Conservation (phyloP, 371 early-diverging fungal species). For the Zopfochytrium polystomum region DNA sequence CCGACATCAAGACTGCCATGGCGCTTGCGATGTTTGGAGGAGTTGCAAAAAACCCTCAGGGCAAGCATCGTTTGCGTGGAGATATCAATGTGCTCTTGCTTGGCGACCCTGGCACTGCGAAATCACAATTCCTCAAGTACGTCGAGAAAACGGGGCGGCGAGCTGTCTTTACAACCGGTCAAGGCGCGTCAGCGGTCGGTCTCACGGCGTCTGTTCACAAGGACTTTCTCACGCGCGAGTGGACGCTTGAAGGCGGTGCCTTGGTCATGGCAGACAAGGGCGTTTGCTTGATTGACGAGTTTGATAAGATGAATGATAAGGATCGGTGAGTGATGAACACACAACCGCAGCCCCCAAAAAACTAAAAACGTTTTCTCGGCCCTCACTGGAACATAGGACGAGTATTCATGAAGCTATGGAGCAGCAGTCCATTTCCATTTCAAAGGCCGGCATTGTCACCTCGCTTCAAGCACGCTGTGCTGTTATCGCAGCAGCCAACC, state of each 20-base stretch:
- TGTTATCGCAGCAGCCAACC: constrained; percentile 98
- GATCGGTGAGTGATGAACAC: constrained; percentile 60
- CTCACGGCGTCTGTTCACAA: constrained; percentile 97
- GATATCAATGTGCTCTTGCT: constrained; percentile 98
- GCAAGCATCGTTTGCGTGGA: constrained; percentile 91
- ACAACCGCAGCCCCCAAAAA: not conserved
- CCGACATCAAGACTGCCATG: constrained; percentile 94
- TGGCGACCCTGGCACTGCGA: constrained; percentile 99
- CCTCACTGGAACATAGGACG: constrained; percentile 50
- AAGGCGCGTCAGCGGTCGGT: constrained; percentile 99
- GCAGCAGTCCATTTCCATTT: constrained; percentile 97
- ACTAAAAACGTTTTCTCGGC: not conserved
- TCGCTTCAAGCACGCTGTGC: constrained; percentile 95
- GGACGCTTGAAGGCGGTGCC: constrained; percentile 99
- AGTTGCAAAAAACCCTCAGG: constrained; percentile 88
- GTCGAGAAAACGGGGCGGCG: constrained; percentile 94
- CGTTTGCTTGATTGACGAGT: constrained; percentile 98
- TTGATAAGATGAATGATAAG: constrained; percentile 99
- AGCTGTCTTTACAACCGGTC: constrained; percentile 98
- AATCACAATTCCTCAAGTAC: constrained; percentile 98
- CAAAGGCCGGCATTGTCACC: constrained; percentile 98
- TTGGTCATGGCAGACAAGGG: constrained; percentile 98
- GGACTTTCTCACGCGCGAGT: constrained; percentile 96
- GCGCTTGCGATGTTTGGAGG: constrained; percentile 98
- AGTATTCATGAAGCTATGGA: constrained; percentile 99